phyloP scores from a whole-genome alignment of 2,329 filamentous ascomycete species.

The Cladosporium colombiae region DNA sequence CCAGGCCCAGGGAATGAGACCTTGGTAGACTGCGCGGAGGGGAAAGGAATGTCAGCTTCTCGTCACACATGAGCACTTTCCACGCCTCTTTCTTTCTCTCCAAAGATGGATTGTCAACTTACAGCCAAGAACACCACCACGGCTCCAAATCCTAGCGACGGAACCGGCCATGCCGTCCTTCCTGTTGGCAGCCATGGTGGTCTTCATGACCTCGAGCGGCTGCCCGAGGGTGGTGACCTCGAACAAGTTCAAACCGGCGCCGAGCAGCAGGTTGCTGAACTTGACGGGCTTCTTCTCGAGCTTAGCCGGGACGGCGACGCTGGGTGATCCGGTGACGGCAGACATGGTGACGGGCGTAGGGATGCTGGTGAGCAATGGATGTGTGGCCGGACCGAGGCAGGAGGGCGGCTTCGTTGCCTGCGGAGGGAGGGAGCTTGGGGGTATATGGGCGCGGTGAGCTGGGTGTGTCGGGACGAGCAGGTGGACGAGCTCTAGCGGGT shows the following conservation, averaged over 20 bases:
- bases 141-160: constrained; percentile 84
- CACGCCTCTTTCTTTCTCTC: neutral
- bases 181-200: constrained; percentile 98
- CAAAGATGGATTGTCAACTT: constrained; percentile 49
- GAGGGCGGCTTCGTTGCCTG: constrained; percentile 79
- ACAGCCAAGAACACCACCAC: constrained; percentile 94
- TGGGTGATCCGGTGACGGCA: constrained; percentile 42
- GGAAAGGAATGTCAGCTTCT: neutral
- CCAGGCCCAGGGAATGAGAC: constrained; percentile 99
- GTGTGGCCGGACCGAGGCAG: constrained; percentile 94
- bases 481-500: constrained; percentile 13
- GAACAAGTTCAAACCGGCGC: constrained; percentile 93
- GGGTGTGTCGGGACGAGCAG: constrained; percentile 7
- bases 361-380: constrained; percentile 22
- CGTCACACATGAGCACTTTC: neutral
- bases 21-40: constrained; percentile 81
- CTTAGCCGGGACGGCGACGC: constrained; percentile 49
- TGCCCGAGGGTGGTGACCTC: constrained; percentile 75
- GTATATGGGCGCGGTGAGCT: constrained; percentile 15
- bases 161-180: constrained; percentile 80
- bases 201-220: constrained; percentile 98
- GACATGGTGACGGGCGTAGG: constrained; percentile 43
- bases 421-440: constrained; percentile 23
- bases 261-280: constrained; percentile 97
- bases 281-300: constrained; percentile 99